phyloP scores from a whole-genome alignment of 2,329 filamentous ascomycete genomes.

The Fusarium tuaranense region DNA sequence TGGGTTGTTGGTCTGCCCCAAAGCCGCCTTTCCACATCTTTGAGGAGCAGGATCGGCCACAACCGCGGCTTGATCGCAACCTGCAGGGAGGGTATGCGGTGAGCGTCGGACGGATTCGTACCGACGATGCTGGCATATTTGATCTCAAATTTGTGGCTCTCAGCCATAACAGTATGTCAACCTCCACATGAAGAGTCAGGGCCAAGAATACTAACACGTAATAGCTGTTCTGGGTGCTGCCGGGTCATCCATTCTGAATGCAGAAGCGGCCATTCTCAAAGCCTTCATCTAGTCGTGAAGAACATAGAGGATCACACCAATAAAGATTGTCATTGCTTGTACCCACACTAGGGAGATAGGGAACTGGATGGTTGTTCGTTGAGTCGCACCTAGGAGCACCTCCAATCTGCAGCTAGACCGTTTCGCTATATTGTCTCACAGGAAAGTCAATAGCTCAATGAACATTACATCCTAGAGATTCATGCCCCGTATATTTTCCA shows the following conservation, averaged over 20 bases:
- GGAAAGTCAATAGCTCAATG: neutral
- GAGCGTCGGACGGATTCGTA: slow-evolving; percentile 86
- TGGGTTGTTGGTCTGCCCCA: slow-evolving; percentile 91
- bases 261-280: slow-evolving; percentile 91
- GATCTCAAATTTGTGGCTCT: slow-evolving; percentile 95
- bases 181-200: neutral
- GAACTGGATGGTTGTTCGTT: neutral
- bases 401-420: neutral
- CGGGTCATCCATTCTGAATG: slow-evolving; percentile 93
- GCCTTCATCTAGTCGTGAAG: slow-evolving; percentile 72
- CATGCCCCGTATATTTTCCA: neutral
- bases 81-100: slow-evolving; percentile 89
- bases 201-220: neutral
- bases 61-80: slow-evolving; percentile 90
- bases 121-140: slow-evolving; percentile 89
- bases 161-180: slow-evolving; percentile 77
- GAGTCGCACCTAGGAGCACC: neutral
- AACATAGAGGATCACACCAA: neutral
- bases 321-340: neutral
- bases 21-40: slow-evolving; percentile 85
- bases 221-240: slow-evolving; percentile 91
- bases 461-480: neutral
- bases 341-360: neutral
- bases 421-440: too few relatives aligned
- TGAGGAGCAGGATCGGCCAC: slow-evolving; percentile 81